These are phyloP conservation scores for Paramecium caudatum DNA, from an alignment of 73 alveolate genomes.

Conservation along the genomic window DNA sequence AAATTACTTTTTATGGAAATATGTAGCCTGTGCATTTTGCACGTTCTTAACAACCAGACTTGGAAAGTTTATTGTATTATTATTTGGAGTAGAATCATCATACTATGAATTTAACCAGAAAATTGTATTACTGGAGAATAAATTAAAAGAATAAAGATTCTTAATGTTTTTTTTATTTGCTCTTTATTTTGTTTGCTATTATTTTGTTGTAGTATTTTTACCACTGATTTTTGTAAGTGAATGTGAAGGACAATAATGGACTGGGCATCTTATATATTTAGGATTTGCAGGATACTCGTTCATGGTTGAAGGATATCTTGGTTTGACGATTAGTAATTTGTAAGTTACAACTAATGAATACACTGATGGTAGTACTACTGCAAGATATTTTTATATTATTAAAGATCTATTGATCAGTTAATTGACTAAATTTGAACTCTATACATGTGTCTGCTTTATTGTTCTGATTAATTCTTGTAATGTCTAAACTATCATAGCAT, in stretches of 20 bases:
- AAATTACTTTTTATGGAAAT: background rate
- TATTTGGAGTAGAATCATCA: constrained; percentile 58
- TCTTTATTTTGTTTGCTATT: constrained; percentile 1
- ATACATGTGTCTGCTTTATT: constrained; percentile 41
- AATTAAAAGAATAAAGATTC: background rate
- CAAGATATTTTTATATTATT: constrained; percentile 23
- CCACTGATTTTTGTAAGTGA: constrained; percentile 38
- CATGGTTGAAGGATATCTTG: constrained; percentile 51
- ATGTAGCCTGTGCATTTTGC: constrained; percentile 59
- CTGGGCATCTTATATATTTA: constrained; percentile 41
- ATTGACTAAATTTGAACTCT: constrained; percentile 50
- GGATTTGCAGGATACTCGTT: constrained; percentile 52
- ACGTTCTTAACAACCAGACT: constrained; percentile 21
- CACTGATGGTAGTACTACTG: constrained; percentile 12
- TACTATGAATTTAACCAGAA: constrained; percentile 2
- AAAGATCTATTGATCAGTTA: constrained; percentile 57
- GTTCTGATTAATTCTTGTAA: constrained; percentile 20
- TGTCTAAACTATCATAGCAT: background rate
- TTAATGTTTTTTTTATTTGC: background rate
- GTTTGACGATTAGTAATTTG: constrained; percentile 22
- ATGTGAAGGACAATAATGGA: constrained; percentile 1
- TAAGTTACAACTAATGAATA: constrained; percentile 55
- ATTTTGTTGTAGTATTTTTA: constrained; percentile 56
- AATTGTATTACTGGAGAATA: background rate
- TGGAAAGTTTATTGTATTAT: background rate